These are phyloP conservation scores for Bipolaris bicolor DNA, from an alignment of 2,329 filamentous ascomycete genomes.

Conservation along the genomic window DNA sequence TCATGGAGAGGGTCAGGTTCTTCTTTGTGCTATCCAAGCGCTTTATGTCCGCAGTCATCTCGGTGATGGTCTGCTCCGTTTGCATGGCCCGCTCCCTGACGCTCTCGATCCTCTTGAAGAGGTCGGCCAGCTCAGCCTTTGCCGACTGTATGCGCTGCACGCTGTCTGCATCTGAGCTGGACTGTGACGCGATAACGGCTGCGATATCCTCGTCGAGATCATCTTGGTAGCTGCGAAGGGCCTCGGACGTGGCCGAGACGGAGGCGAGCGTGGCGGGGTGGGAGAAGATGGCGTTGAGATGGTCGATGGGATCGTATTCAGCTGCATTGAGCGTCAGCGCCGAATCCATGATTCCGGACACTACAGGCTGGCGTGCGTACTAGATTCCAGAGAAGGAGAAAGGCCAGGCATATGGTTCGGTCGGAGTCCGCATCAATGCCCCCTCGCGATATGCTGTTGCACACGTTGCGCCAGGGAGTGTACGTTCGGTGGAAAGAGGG, in stretches of 20 bases:
- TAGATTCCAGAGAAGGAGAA: constrained; percentile 48
- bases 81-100: constrained; percentile 87
- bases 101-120: constrained; percentile 94
- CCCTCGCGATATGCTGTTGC: constrained; percentile 34
- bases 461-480: constrained; percentile 2
- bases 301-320: constrained; percentile 90
- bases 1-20: constrained; percentile 97
- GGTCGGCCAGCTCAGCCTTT: constrained; percentile 83
- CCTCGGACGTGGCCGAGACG: constrained; percentile 74
- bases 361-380: constrained; percentile 31
- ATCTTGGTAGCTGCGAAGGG: constrained; percentile 77
- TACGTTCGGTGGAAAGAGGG: not conserved
- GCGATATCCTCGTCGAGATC: constrained; percentile 80
- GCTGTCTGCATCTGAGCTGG: constrained; percentile 83
- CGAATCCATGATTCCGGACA: constrained; percentile 17
- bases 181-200: constrained; percentile 74
- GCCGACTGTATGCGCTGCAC: constrained; percentile 90
- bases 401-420: constrained; percentile 46
- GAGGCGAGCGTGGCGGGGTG: constrained; percentile 84
- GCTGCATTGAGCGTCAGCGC: constrained; percentile 54
- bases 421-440: constrained; percentile 46
- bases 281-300: constrained; percentile 92
- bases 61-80: constrained; percentile 94
- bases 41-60: constrained; percentile 99
- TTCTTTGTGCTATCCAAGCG: constrained; percentile 94